Conservation (phyloP, 495 filamentous ascomycete species). For the Penicillium arizonense region DNA sequence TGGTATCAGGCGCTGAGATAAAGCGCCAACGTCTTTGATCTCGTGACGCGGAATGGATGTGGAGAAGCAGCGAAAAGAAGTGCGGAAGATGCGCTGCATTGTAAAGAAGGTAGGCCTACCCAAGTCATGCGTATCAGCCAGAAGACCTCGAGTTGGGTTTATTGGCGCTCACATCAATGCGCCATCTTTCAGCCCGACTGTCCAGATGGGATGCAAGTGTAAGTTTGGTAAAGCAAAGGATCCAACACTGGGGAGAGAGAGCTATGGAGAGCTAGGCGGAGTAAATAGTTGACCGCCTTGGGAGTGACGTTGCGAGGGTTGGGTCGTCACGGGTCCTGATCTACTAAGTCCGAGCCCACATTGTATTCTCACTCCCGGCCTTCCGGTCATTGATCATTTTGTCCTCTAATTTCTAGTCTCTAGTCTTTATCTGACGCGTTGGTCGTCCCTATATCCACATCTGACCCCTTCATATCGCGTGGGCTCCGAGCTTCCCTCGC, state of each 20-base stretch:
- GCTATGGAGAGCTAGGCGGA: neutral
- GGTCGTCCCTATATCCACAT: no score
- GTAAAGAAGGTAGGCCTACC: neutral
- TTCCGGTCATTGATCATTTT: no score
- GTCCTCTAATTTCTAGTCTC: no score
- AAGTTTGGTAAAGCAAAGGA: no score
- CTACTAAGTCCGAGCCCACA: neutral
- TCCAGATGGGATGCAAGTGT: neutral
- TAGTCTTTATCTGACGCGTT: no score
- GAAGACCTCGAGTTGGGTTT: neutral
- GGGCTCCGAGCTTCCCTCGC: no score
- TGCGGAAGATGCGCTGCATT: slow-evolving; percentile 16
- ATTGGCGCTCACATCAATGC: slow-evolving; percentile 5
- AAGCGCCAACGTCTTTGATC: slow-evolving; percentile 41
- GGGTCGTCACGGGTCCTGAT: neutral
- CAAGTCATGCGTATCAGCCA: slow-evolving; percentile 5
- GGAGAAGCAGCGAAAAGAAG: slow-evolving; percentile 38
- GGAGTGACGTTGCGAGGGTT: slow-evolving; percentile 2
- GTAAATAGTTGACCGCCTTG: neutral
- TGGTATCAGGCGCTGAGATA: slow-evolving; percentile 43
- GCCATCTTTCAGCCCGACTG: neutral
- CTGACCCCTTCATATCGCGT: no score
- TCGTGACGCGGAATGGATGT: slow-evolving; percentile 32
- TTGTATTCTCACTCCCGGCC: no score
- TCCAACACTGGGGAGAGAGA: neutral